Percentiles rank a stretch among this genome's conserved stretches.
Evolutionary conservation across 2,329 filamentous ascomycete species (phyloP).

Genomic region (Cladosporium sp.): DNA sequence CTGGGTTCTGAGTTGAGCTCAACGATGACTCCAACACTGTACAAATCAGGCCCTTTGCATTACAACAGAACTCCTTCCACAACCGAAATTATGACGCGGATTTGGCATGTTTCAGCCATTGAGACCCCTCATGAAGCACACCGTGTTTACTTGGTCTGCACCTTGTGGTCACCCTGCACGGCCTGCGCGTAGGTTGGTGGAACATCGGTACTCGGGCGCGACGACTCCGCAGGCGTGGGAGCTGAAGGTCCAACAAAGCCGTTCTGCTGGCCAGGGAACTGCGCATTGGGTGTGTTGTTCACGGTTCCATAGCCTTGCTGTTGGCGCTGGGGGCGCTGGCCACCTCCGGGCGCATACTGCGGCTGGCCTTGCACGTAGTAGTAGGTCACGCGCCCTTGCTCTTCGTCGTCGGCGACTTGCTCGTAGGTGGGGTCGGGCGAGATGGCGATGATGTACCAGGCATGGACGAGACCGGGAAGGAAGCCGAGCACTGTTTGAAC

Average conservation of each 20-base stretch:
- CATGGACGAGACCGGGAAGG: slow-evolving; percentile 83
- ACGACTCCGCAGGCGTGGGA: slow-evolving; percentile 37
- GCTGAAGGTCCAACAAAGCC: slow-evolving; percentile 31
- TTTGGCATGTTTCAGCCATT: too few species aligned
- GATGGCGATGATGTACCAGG: slow-evolving; percentile 96
- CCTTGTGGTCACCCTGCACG: slow-evolving; percentile 77
- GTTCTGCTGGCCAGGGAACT: slow-evolving; percentile 40
- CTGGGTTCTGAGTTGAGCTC: too few species aligned
- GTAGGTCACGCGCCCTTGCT: slow-evolving; percentile 62
- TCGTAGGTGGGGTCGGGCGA: slow-evolving; percentile 71
- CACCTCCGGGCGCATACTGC: slow-evolving; percentile 21
- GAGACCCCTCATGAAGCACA: too few species aligned
- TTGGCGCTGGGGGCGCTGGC: slow-evolving; percentile 15
- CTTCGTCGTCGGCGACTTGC: slow-evolving; percentile 59
- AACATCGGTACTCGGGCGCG: slow-evolving; percentile 40
- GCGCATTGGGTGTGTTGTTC: slow-evolving; percentile 32
- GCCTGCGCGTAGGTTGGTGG: slow-evolving; percentile 90
- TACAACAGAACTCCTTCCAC: too few species aligned
- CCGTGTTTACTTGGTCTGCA: slow-evolving; percentile 53
- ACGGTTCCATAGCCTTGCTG: slow-evolving; percentile 39
- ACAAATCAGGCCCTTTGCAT: too few species aligned
- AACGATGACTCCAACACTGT: too few species aligned
- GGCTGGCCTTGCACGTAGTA: slow-evolving; percentile 56
- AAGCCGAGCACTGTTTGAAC: slow-evolving; percentile 32
- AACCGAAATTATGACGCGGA: too few species aligned